These are phyloP conservation scores for Pseudopediastrum boryanum DNA, from an alignment of 139 green algal genomes.

Conservation along the genomic window DNA sequence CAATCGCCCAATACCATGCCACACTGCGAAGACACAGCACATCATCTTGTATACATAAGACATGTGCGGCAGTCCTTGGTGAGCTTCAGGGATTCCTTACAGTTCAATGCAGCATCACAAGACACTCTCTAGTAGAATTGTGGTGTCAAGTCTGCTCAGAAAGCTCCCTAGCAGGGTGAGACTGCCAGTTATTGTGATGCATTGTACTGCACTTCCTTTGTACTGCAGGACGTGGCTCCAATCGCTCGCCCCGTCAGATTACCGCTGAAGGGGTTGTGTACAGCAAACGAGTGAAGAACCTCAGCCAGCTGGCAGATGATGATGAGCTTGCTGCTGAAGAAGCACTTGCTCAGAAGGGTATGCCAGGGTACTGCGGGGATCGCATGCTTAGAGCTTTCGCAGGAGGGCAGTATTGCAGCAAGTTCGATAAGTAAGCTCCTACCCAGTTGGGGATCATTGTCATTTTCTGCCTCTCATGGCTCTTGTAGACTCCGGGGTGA, in stretches of 20 bases:
- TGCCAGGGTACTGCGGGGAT: conserved; percentile 36
- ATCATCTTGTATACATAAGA: too few relatives aligned
- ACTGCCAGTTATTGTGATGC: background rate
- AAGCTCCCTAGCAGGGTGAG: background rate
- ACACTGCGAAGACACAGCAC: too few relatives aligned
- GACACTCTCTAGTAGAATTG: background rate
- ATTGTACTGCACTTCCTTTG: background rate
- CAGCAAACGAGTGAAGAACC: conserved; percentile 30
- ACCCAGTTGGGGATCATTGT: conserved; percentile 32
- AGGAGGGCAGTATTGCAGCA: conserved; percentile 30
- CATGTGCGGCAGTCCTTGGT: too few relatives aligned
- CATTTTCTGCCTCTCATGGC: background rate
- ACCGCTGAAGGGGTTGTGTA: conserved; percentile 36
- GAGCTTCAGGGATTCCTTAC: too few relatives aligned
- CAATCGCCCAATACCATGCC: too few relatives aligned
- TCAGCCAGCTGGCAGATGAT: conserved; percentile 34
- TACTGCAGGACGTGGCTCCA: background rate
- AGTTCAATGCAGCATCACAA: too few relatives aligned
- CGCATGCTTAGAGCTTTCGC: conserved; percentile 16
- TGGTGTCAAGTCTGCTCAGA: background rate
- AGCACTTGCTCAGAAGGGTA: conserved; percentile 20
- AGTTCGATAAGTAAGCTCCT: conserved; percentile 52
- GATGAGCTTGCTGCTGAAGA: conserved; percentile 44
- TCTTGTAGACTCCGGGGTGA: too few relatives aligned
- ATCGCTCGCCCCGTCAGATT: background rate